phyloP scores from a whole-genome alignment of 2,329 filamentous ascomycete genomes.

The Fusarium cicatricum region DNA sequence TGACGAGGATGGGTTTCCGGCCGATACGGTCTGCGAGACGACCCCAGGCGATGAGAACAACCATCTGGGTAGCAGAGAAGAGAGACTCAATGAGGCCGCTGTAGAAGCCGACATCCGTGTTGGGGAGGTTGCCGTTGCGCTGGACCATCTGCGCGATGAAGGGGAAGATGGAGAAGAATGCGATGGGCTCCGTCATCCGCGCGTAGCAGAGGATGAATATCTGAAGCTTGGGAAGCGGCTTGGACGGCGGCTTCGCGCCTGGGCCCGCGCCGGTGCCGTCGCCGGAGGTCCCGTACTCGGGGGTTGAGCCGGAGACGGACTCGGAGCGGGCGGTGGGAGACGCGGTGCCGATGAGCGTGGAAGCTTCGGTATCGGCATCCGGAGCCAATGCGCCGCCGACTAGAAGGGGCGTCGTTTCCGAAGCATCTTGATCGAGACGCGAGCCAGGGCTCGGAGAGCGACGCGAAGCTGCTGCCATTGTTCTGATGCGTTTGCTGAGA shows the following conservation, averaged over 20 bases:
- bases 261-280: constrained; percentile 1
- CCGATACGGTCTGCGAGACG: constrained; percentile 68
- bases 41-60: constrained; percentile 81
- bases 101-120: constrained; percentile 81
- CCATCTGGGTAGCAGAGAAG: constrained; percentile 78
- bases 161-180: constrained; percentile 85
- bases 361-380: constrained; percentile 38
- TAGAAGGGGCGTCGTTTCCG: constrained; percentile 36
- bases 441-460: constrained; percentile 14
- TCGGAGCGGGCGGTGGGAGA: constrained; percentile 18
- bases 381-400: constrained; percentile 20
- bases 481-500: not conserved
- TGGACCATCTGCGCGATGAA: constrained; percentile 82
- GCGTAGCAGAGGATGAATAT: constrained; percentile 78
- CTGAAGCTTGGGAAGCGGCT: constrained; percentile 60
- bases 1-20: constrained; percentile 75
- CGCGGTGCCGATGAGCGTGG: constrained; percentile 36
- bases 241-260: constrained; percentile 8
- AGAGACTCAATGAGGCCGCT: constrained; percentile 77
- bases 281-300: constrained; percentile 17
- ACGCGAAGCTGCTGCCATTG: constrained; percentile 20
- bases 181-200: constrained; percentile 76
- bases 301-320: constrained; percentile 6
- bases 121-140: constrained; percentile 66
- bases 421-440: constrained; percentile 10